Evolutionary conservation across 108 stramenopile species (phyloP), one percentile per base, ranked within the genome.

Genomic region (Fragilariopsis cylindrus): DNA sequence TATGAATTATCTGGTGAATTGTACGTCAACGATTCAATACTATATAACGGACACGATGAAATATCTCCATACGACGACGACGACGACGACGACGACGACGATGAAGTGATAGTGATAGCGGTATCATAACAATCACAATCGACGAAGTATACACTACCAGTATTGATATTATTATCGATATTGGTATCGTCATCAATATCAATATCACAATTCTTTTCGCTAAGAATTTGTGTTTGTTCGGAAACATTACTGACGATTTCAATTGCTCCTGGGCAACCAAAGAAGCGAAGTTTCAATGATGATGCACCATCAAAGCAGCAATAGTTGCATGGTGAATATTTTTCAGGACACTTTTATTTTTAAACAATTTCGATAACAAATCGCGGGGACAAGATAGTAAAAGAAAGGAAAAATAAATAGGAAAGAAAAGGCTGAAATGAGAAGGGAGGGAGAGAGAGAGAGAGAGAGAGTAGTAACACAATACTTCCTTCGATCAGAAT

Each of bases 241-340:
- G 55, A 70, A 15, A 53, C 7, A 21, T 63, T 7, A 3, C 48
- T 43, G 39, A 30, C 30, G 30, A 30, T 30, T 30, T 30, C 30
- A 12, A 45, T 41, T 63, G 13, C 1, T 19, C 60, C 69, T 2
- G 57, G 19, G 45, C 69, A 70, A 16, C 76, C 76, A 49, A 58
- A 56, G 56, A 69, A 76, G n/a, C 76, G 69, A 40, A 76, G 49
- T n/a, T 76, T 70, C 12, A 76, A 30, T 19, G 76, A 76, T 63
- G 69, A 70, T 39, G 76, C 69, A 11, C 69, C 76, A 40, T 56
- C 58, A 15, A 52, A 60, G 42, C 76, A 76, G 57, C 76, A 76
- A 62, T 41, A 55, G 48, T 76, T 76, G 21, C 76, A 76, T 15
- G 74, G 52, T 4, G 69, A 19, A 48, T 76, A 76, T 16, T 40